These are phyloP conservation scores for Beauveria sp. DNA, from an alignment of 2,329 filamentous ascomycete species.

Conservation along the genomic window DNA sequence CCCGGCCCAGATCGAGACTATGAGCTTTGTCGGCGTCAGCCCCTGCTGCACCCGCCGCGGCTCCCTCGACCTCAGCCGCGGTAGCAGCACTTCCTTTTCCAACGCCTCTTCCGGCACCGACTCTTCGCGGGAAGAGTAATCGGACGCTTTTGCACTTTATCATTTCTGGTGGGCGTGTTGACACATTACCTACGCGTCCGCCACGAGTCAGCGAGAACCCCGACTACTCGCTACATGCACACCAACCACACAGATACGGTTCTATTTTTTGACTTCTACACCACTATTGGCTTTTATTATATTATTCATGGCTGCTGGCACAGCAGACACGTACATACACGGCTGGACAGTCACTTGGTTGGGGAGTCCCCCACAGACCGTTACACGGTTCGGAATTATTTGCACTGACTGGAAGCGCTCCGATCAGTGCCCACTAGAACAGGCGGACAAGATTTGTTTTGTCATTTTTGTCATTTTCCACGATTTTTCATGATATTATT, in stretches of 20 bases:
- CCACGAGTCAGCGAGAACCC: not conserved
- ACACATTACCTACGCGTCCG: not conserved
- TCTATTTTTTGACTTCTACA: not conserved
- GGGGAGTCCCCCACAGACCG: not conserved
- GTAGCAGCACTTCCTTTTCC: constrained; percentile 15
- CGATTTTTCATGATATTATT: not conserved
- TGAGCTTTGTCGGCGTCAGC: constrained; percentile 32
- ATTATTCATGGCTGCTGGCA: not conserved
- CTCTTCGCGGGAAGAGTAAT: constrained; percentile 5
- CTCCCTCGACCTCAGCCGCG: constrained; percentile 16
- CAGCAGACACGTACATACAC: not conserved
- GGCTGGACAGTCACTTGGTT: not conserved
- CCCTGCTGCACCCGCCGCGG: constrained; percentile 32
- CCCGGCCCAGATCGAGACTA: constrained; percentile 24
- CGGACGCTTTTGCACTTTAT: not conserved
- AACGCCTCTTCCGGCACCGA: constrained; percentile 11
- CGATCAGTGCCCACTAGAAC: not conserved
- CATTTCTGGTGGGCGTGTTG: not conserved
- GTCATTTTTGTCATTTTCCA: not conserved
- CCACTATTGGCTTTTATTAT: not conserved
- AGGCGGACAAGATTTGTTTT: not conserved
- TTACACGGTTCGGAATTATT: not conserved
- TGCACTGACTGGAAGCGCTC: constrained; percentile 11
- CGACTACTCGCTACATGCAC: too few species aligned
- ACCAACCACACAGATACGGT: not conserved